phyloP scores from a whole-genome alignment of 1,284 basidiomycete species.

The Sanguinoderma infundibulare region DNA sequence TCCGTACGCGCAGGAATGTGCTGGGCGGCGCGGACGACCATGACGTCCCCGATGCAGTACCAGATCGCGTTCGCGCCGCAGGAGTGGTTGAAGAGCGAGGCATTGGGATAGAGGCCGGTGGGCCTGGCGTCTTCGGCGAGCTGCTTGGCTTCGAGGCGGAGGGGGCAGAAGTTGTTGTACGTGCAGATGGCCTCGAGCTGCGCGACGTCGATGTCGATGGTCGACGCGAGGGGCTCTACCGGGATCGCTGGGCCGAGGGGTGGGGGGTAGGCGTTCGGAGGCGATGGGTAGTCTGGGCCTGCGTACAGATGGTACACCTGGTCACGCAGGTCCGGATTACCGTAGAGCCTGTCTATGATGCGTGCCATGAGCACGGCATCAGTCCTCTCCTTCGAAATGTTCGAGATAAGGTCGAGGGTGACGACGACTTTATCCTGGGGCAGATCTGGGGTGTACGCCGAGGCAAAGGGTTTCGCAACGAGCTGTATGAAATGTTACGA shows the following conservation, averaged over 20 bases:
- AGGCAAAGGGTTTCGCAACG: constrained; percentile 25
- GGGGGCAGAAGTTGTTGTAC: constrained; percentile 23
- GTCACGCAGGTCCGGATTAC: constrained; percentile 26
- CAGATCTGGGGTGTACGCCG: constrained; percentile 17
- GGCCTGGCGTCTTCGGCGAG: constrained; percentile 11
- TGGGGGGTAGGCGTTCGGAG: constrained; percentile 21
- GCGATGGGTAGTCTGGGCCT: constrained; percentile 22
- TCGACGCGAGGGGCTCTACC: constrained; percentile 19
- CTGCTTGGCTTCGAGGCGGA: constrained; percentile 12
- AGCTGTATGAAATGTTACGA: constrained; percentile 10
- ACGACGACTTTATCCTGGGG: constrained; percentile 7
- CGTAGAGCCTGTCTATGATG: constrained; percentile 24
- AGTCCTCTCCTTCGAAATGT: constrained; percentile 10
- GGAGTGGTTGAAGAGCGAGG: constrained; percentile 39
- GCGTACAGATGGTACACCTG: constrained; percentile 26
- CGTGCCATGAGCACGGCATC: constrained; percentile 15
- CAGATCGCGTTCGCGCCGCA: constrained; percentile 32
- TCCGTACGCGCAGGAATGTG: constrained; percentile 21
- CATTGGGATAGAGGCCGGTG: constrained; percentile 32
- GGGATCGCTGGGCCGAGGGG: neutral
- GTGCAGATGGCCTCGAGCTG: constrained; percentile 25
- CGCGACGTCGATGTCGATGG: constrained; percentile 22
- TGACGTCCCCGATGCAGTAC: constrained; percentile 29
- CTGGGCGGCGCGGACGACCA: constrained; percentile 27
- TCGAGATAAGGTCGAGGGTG: constrained; percentile 21